These are phyloP conservation scores for Rhodotorula mucilaginosa DNA, from an alignment of 1,284 basidiomycete genomes.

Conservation along the genomic window DNA sequence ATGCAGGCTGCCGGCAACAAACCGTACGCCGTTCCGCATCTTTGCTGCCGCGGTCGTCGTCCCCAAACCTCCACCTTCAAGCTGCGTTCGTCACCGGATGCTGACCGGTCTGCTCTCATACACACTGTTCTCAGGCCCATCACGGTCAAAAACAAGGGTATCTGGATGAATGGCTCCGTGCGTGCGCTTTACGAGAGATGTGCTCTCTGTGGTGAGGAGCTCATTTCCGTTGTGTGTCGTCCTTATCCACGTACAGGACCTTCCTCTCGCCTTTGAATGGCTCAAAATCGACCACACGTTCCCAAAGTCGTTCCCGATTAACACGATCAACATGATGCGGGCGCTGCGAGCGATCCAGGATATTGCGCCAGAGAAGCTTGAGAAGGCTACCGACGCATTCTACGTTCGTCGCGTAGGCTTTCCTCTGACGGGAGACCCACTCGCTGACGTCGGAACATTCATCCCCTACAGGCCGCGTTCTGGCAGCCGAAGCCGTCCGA, in stretches of 20 bases:
- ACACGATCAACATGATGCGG: constrained; percentile 30
- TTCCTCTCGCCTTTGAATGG: constrained; percentile 1
- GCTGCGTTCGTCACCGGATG: not conserved
- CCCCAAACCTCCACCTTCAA: not conserved
- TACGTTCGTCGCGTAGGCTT: constrained; percentile 11
- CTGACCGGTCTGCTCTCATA: not conserved
- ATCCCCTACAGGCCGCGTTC: constrained; percentile 12
- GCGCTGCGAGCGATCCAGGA: constrained; percentile 26
- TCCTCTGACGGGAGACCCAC: no score
- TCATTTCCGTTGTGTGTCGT: not conserved
- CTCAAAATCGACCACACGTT: constrained; percentile 12
- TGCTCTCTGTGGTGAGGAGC: not conserved
- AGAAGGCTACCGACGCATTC: constrained; percentile 20
- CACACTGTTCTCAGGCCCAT: constrained; percentile 2
- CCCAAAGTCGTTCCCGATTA: constrained; percentile 33
- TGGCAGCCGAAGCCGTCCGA: constrained; percentile 17
- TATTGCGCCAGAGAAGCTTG: constrained; percentile 11
- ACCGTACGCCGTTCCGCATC: constrained; percentile 8
- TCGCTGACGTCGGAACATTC: no score
- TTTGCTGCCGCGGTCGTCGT: not conserved
- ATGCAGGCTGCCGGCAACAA: constrained; percentile 30
- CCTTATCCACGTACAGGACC: not conserved
- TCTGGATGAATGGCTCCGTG: constrained; percentile 32
- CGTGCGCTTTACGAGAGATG: not conserved
- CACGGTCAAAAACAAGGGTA: constrained; percentile 26